Percentiles rank a stretch among this genome's conserved stretches.
phyloP scores from a whole-genome alignment of 2,329 filamentous ascomycete genomes.

The Aspergillus japonicus region DNA sequence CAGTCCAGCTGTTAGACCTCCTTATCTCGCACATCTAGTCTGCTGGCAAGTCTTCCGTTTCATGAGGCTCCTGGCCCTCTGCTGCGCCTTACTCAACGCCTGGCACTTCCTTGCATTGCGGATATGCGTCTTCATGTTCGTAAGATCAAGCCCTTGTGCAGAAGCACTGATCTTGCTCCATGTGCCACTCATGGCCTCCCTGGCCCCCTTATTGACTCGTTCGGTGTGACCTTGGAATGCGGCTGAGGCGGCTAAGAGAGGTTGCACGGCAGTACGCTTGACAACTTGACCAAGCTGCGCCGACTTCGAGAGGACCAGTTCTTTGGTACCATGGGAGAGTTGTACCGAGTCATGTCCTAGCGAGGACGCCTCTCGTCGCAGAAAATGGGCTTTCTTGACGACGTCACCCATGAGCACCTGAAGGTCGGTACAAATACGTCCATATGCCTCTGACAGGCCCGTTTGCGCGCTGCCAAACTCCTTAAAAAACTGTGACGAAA shows the following conservation, averaged over 20 bases:
- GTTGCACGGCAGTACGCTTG: slow-evolving; percentile 30
- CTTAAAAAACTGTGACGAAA: slow-evolving; percentile 37
- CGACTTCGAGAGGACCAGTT: slow-evolving; percentile 31
- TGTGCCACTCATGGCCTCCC: slow-evolving; percentile 27
- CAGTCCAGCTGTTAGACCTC: slow-evolving; percentile 1
- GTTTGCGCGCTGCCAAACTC: slow-evolving; percentile 41
- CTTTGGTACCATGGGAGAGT: slow-evolving; percentile 22
- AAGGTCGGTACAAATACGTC: slow-evolving; percentile 39
- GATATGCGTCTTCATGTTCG: slow-evolving; percentile 27
- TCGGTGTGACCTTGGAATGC: slow-evolving; percentile 31
- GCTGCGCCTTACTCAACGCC: slow-evolving; percentile 36
- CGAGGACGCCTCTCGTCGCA: slow-evolving; percentile 31
- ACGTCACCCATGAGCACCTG: slow-evolving; percentile 40
- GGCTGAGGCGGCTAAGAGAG: slow-evolving; percentile 32
- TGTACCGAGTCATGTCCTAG: slow-evolving; percentile 27
- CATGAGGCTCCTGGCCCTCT: slow-evolving; percentile 32
- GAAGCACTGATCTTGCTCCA: slow-evolving; percentile 30
- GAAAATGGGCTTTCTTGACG: slow-evolving; percentile 34
- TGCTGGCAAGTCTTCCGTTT: slow-evolving; percentile 20
- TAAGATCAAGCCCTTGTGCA: slow-evolving; percentile 24
- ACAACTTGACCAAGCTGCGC: slow-evolving; percentile 36
- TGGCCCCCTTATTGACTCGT: slow-evolving; percentile 29
- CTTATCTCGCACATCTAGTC: slow-evolving; percentile 7
- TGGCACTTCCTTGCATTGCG: slow-evolving; percentile 29
- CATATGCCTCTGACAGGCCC: slow-evolving; percentile 38